Evolutionary conservation across 2,329 filamentous ascomycete species (phyloP).

Genomic region (Dactylonectria macrodidyma): DNA sequence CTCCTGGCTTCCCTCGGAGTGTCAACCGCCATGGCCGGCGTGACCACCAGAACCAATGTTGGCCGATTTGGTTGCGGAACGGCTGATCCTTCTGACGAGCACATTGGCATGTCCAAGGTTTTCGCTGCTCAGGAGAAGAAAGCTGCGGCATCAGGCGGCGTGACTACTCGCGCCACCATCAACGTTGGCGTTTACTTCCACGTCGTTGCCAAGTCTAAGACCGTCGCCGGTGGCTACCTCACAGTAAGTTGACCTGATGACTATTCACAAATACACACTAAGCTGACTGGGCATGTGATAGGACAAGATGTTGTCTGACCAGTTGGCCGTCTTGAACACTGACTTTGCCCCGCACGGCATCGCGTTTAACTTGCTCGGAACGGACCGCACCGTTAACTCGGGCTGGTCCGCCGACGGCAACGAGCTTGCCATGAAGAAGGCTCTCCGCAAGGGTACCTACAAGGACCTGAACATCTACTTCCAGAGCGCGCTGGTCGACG

Average conservation of each 20-base stretch:
- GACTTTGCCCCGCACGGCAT: conserved; percentile 59
- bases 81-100: background rate
- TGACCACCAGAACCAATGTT: background rate
- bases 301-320: conserved; percentile 6
- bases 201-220: conserved; percentile 7
- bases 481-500: conserved; percentile 53
- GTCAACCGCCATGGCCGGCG: background rate
- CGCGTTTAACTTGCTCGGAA: conserved; percentile 59
- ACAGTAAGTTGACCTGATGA: background rate
- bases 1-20: conserved; percentile 1
- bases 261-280: too few relatives aligned
- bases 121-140: conserved; percentile 10
- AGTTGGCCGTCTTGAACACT: conserved; percentile 55
- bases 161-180: conserved; percentile 6
- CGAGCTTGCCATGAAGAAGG: conserved; percentile 60
- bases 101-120: conserved; percentile 9
- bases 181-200: conserved; percentile 15
- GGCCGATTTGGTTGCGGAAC: conserved; percentile 1
- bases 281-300: background rate
- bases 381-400: conserved; percentile 60
- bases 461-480: conserved; percentile 64
- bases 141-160: background rate
- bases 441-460: conserved; percentile 60
- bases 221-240: conserved; percentile 2
- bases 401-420: conserved; percentile 57